phyloP scores from a whole-genome alignment of 257 asterid genomes.

The Solanum pinnatisectum region DNA sequence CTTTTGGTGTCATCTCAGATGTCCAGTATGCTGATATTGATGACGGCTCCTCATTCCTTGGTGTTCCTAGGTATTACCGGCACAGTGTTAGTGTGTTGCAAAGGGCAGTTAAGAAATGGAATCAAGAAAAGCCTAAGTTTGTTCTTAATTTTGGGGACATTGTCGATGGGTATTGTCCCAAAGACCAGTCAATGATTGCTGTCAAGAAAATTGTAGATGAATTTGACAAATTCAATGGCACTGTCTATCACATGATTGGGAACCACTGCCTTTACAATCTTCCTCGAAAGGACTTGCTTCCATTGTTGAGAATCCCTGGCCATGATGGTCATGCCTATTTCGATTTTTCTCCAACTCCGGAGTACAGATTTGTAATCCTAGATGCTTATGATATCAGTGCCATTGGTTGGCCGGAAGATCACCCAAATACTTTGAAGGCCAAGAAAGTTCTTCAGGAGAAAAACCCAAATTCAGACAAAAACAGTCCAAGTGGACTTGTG shows the following conservation, averaged over 20 bases:
- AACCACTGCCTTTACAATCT: conserved; percentile 96
- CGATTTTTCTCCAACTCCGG: conserved; percentile 76
- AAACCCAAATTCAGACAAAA: conserved; percentile 78
- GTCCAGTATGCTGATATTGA: conserved; percentile 96
- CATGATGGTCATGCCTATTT: conserved; percentile 49
- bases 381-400: conserved; percentile 86
- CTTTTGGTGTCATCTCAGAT: conserved; percentile 93
- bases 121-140: conserved; percentile 35
- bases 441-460: conserved; percentile 44
- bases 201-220: conserved; percentile 36
- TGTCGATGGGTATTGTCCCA: conserved; percentile 86
- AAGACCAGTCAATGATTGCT: conserved; percentile 53
- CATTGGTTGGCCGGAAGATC: conserved; percentile 82
- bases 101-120: conserved; percentile 67
- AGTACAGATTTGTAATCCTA: conserved; percentile 66
- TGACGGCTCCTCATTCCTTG: conserved; percentile 79
- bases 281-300: conserved; percentile 75
- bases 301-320: conserved; percentile 47
- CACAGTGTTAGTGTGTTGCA: conserved; percentile 68
- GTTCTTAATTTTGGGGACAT: conserved; percentile 78
- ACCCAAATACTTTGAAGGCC: conserved; percentile 55
- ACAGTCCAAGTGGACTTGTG: conserved; percentile 78
- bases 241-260: conserved; percentile 88
- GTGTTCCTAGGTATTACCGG: conserved; percentile 89
- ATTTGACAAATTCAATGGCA: conserved; percentile 45